Evolutionary conservation across 257 asterid genomes (phyloP).

Genomic region (Solanum appendiculatum): DNA sequence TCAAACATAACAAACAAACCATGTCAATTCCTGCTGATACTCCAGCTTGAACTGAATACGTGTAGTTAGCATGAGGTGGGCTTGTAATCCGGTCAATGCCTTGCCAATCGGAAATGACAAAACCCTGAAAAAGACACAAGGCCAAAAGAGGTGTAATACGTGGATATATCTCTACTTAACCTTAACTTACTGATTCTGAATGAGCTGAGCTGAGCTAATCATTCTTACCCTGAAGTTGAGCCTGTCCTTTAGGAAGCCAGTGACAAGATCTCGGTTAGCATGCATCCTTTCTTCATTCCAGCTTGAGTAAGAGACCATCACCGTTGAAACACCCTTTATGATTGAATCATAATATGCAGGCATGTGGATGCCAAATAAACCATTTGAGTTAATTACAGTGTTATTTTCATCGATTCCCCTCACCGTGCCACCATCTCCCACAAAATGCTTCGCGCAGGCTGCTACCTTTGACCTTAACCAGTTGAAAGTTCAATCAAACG

Average conservation of each 20-base stretch:
- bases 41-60: slow-evolving; percentile 18
- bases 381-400: slow-evolving; percentile 14
- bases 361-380: slow-evolving; percentile 20
- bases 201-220: background rate
- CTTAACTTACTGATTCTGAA: background rate
- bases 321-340: slow-evolving; percentile 17
- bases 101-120: slow-evolving; percentile 17
- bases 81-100: slow-evolving; percentile 16
- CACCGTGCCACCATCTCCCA: slow-evolving; percentile 31
- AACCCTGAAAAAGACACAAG: slow-evolving; percentile 9
- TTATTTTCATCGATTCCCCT: slow-evolving; percentile 24
- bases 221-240: slow-evolving; percentile 13
- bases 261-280: slow-evolving; percentile 17
- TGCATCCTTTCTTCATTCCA: slow-evolving; percentile 28
- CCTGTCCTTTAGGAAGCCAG: slow-evolving; percentile 17
- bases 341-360: slow-evolving; percentile 19
- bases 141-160: background rate
- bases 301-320: slow-evolving; percentile 30
- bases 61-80: slow-evolving; percentile 12
- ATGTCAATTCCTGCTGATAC: slow-evolving; percentile 22
- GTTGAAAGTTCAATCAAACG: background rate
- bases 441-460: slow-evolving; percentile 29
- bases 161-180: background rate
- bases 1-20: background rate
- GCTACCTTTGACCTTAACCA: slow-evolving; percentile 19